Evolutionary conservation across 1,284 basidiomycete species (phyloP).

Genomic region (Trametes sp.): DNA sequence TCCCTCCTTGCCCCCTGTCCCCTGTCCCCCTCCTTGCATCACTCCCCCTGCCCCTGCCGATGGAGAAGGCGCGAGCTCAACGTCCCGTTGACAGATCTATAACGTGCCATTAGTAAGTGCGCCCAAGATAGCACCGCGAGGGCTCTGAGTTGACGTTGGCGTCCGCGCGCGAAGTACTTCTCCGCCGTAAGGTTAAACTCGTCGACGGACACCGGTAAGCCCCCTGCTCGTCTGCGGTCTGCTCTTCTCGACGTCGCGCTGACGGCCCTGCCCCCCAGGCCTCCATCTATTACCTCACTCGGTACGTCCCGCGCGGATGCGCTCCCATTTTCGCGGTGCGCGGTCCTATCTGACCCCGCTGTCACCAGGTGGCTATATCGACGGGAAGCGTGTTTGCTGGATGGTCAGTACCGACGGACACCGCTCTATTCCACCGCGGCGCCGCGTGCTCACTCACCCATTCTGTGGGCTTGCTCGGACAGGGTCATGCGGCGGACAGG

Average conservation of each 20-base stretch:
- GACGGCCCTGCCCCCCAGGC: slow-evolving; percentile 46
- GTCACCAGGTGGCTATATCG: slow-evolving; percentile 71
- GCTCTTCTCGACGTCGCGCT: slow-evolving; percentile 5
- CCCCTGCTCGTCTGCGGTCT: slow-evolving; percentile 17
- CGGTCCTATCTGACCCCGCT: slow-evolving; percentile 28
- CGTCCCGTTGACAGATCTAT: slow-evolving; percentile 66
- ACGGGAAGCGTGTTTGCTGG: slow-evolving; percentile 86
- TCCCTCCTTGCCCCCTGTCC: too few species aligned
- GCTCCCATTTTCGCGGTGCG: too few species aligned
- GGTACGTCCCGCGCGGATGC: slow-evolving; percentile 50
- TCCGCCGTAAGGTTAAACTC: slow-evolving; percentile 83
- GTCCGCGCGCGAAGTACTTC: slow-evolving; percentile 65
- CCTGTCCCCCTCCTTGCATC: too few species aligned
- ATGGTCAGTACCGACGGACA: slow-evolving; percentile 59
- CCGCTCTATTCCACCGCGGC: slow-evolving; percentile 11
- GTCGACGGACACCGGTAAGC: slow-evolving; percentile 74
- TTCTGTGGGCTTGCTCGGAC: slow-evolving; percentile 3
- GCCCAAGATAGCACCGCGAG: slow-evolving; percentile 4
- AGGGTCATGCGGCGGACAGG: slow-evolving; percentile 88
- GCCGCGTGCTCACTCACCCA: slow-evolving; percentile 9
- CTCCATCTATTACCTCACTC: slow-evolving; percentile 90
- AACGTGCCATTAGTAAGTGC: slow-evolving; percentile 77
- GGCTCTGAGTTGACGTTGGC: not conserved
- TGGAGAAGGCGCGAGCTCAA: not conserved
- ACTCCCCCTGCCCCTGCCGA: slow-evolving; percentile 3